Percentiles rank a stretch among this genome's conserved stretches.
Conservation (phyloP, 2,329 filamentous ascomycete species). For the Alternaria arbusti region DNA sequence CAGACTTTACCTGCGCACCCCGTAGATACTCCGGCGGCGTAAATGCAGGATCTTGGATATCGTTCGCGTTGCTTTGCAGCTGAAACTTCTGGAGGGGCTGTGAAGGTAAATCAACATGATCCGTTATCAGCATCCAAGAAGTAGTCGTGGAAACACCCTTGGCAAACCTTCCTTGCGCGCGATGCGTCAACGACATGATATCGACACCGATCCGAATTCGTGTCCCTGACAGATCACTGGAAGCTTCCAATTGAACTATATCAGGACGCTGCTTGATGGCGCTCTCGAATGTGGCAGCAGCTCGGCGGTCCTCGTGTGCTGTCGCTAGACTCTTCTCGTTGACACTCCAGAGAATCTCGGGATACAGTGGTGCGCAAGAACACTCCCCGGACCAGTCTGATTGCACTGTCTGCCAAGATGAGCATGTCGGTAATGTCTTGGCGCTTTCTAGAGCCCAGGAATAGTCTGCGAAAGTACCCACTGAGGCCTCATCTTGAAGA, state of each 20-base stretch:
- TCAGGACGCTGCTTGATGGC: constrained; percentile 56
- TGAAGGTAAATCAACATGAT: constrained; percentile 49
- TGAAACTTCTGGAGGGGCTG: constrained; percentile 49
- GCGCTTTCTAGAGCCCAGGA: constrained; percentile 31
- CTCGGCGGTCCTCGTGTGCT: constrained; percentile 48
- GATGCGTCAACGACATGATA: constrained; percentile 52
- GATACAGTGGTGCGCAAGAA: constrained; percentile 32
- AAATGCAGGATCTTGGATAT: constrained; percentile 36
- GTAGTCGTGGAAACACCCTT: constrained; percentile 30
- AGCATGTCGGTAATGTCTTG: constrained; percentile 21
- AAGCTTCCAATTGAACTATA: constrained; percentile 26
- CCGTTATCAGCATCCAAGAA: constrained; percentile 56
- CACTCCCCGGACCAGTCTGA: constrained; percentile 9
- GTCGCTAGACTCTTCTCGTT: constrained; percentile 17
- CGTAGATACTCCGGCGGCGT: constrained; percentile 49
- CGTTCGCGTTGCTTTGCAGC: constrained; percentile 52
- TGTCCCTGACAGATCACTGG: constrained; percentile 26
- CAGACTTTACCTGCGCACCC: constrained; percentile 60
- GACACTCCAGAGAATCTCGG: constrained; percentile 36
- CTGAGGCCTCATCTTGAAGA: constrained; percentile 6
- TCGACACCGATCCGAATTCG: constrained; percentile 53
- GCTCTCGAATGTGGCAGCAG: constrained; percentile 59
- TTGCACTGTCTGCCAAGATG: constrained; percentile 25
- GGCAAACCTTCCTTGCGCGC: constrained; percentile 47
- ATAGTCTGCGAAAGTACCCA: constrained; percentile 14